Conservation (phyloP, 768 basidiomycete genomes). For the Leccinum truebloodii region DNA sequence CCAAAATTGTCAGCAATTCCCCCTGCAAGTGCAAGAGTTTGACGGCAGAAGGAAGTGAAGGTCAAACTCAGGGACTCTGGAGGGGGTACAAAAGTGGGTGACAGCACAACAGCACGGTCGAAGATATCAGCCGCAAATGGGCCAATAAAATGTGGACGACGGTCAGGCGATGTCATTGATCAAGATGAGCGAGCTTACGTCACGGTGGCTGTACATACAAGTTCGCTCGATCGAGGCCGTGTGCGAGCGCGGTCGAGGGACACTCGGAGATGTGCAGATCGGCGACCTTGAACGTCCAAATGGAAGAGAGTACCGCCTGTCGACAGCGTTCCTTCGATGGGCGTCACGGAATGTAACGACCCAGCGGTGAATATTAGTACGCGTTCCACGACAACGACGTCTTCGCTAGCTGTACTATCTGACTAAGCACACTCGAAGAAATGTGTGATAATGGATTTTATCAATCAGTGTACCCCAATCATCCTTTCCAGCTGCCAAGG, state of each 20-base stretch:
- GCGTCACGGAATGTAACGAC: constrained; percentile 3
- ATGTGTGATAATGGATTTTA: neutral
- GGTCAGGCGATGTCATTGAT: too few species aligned
- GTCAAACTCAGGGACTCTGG: too few species aligned
- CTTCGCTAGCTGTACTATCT: neutral
- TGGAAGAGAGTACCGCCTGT: constrained; percentile 2
- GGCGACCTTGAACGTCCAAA: constrained; percentile 13
- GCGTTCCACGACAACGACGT: constrained; percentile 15
- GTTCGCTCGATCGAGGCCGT: neutral
- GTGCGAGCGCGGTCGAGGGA: neutral
- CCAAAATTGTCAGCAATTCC: too few species aligned
- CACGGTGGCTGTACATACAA: too few species aligned
- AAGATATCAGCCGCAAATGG: too few species aligned
- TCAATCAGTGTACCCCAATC: neutral
- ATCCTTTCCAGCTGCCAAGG: neutral
- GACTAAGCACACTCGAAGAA: neutral
- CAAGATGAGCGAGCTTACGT: too few species aligned
- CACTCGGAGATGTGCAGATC: neutral
- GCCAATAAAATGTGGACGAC: too few species aligned
- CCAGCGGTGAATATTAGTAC: constrained; percentile 12
- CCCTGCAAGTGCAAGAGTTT: too few species aligned
- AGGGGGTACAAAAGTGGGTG: too few species aligned
- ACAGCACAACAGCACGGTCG: too few species aligned
- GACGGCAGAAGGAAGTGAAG: too few species aligned
- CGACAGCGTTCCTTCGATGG: neutral